phyloP scores from a whole-genome alignment of 805 yeast genomes.

The Lipomyces yamanashiensis region DNA sequence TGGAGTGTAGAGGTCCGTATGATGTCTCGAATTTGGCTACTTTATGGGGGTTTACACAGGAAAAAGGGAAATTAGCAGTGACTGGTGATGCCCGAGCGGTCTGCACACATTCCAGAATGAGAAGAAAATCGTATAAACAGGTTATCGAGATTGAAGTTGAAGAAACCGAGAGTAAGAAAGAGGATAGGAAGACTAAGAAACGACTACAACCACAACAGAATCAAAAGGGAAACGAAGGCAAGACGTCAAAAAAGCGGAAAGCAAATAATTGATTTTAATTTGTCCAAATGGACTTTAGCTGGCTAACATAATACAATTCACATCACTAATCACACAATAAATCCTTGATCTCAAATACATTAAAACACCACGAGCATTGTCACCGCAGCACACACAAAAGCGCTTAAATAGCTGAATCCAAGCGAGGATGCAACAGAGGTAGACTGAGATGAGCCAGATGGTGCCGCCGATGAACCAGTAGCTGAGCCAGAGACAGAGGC shows the following conservation, averaged over 20 bases:
- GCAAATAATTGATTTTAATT: slow-evolving; percentile 2
- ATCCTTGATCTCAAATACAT: no score
- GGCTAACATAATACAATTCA: no score
- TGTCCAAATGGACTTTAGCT: no score
- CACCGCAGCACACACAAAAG: no score
- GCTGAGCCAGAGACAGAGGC: slow-evolving; percentile 4
- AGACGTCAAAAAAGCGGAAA: slow-evolving; percentile 4
- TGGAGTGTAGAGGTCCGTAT: slow-evolving; percentile 65
- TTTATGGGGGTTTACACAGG: slow-evolving; percentile 71
- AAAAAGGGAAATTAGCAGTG: slow-evolving; percentile 63
- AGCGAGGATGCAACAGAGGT: not conserved
- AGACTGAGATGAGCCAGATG: not conserved
- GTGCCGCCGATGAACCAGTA: no score
- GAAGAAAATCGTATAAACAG: slow-evolving; percentile 61
- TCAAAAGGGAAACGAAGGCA: not conserved
- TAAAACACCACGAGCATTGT: no score
- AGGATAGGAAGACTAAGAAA: not conserved
- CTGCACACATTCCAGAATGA: slow-evolving; percentile 72
- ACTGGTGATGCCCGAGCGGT: slow-evolving; percentile 66
- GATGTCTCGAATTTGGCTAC: slow-evolving; percentile 71
- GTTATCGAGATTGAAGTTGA: slow-evolving; percentile 25
- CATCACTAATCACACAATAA: no score
- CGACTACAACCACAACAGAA: not conserved
- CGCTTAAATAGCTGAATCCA: no score
- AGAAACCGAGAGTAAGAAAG: not conserved